Base-by-base conservation (phyloP, 305 asterid genomes). In the Solanum hybrid region DNA sequence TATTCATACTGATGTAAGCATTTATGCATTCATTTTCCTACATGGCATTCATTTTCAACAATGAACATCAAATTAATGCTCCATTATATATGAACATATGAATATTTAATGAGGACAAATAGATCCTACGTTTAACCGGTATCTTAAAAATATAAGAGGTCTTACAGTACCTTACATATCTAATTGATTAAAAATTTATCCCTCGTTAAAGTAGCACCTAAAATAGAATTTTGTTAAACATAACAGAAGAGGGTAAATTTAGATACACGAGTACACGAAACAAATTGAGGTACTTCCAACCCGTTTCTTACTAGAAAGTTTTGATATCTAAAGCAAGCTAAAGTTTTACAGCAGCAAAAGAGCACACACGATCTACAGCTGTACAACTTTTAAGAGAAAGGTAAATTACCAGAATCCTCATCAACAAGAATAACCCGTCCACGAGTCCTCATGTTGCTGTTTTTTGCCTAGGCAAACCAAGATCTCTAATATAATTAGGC, bases 341-440 rank as follows among this genome's bases (percentile, higher is more conserved):
- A 51, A 20, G 77, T 31, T 31, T 57, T 10, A 85, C n/a, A 5
- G 29, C 7, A 57, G 41, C 68, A 85, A 85, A 31, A 15, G 75
- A 15, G 77, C 29, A 85, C 76, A 57, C 22, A 32, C 8, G 15
- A 85, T 85, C 41, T 51, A 85, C 41, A 85, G 32, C 76, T 29
- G 32, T 84, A 57, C 76, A 61, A 37, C 14, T 77, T 82, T 12
- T 29, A 72, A 8, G 17, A 79, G 75, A 82, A 32, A 26, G 73
- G 11, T 26, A 29, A 83, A 86, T 88, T 94, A 97, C 99, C 99
- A 91, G 95, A 91, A 7, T 97, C 99, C 36, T 95, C 92, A 92
- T 97, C 99, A 93, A 95, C 97, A 91, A 96, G 96, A n/a, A 89
- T 12, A 31, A 94, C 22, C 72, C 89, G 95, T 51, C 91, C 94